phyloP scores from a whole-genome alignment of 2,329 filamentous ascomycete genomes.

The Colletotrichum navitas region DNA sequence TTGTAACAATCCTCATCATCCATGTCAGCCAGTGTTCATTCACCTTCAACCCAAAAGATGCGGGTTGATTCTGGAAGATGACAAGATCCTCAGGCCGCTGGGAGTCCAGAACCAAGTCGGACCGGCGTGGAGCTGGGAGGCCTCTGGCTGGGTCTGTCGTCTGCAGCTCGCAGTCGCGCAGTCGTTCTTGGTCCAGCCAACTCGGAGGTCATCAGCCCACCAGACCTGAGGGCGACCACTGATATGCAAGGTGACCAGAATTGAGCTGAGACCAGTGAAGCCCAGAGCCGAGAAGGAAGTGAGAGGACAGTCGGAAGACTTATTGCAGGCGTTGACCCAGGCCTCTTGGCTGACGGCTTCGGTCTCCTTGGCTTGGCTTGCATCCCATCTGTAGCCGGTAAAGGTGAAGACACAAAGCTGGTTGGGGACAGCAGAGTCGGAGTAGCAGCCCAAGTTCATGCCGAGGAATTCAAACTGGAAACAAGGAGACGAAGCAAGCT shows the following conservation, averaged over 20 bases:
- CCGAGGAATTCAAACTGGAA: conserved; percentile 57
- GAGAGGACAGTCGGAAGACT: conserved; percentile 52
- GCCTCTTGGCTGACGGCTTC: conserved; percentile 47
- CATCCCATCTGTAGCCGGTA: conserved; percentile 56
- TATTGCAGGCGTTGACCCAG: conserved; percentile 56
- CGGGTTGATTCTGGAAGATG: conserved; percentile 28
- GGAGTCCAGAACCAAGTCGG: conserved; percentile 30
- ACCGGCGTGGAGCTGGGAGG: neutral
- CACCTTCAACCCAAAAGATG: neutral
- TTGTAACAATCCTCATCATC: conserved; percentile 1
- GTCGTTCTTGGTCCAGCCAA: conserved; percentile 58
- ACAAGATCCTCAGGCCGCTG: conserved; percentile 23
- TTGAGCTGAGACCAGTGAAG: conserved; percentile 55
- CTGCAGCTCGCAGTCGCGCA: conserved; percentile 56
- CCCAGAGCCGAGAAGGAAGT: conserved; percentile 53
- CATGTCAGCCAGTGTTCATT: neutral
- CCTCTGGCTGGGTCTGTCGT: neutral
- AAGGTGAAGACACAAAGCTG: conserved; percentile 58
- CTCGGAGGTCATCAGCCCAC: conserved; percentile 57
- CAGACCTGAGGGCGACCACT: conserved; percentile 54
- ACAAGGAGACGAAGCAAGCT: conserved; percentile 52
- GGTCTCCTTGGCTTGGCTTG: conserved; percentile 49
- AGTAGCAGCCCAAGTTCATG: conserved; percentile 53
- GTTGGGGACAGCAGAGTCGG: conserved; percentile 42
- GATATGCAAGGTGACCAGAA: conserved; percentile 55